Conservation (phyloP, 108 stramenopile genomes). For the Discostella pseudostelligera region DNA sequence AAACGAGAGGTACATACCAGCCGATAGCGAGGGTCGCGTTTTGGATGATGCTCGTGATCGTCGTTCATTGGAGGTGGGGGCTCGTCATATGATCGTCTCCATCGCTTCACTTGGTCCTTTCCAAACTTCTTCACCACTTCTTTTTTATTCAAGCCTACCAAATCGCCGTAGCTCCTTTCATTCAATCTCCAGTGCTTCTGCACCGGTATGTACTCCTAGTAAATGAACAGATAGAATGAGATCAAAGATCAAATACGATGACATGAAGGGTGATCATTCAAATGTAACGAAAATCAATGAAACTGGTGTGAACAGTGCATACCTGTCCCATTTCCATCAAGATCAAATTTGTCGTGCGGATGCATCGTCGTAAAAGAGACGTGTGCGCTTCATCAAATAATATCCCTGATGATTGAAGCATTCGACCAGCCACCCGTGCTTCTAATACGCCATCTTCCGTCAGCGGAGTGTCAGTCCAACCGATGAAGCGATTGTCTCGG, state of each 20-base stretch:
- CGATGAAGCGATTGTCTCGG: conserved; percentile 89
- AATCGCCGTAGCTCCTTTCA: conserved; percentile 85
- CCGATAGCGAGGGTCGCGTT: conserved; percentile 77
- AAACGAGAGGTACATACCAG: conserved; percentile 42
- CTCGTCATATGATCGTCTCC: conserved; percentile 89
- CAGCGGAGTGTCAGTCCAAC: conserved; percentile 92
- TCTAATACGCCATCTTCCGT: conserved; percentile 92
- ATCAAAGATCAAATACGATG: not conserved
- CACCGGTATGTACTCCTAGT: conserved; percentile 84
- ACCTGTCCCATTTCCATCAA: conserved; percentile 86
- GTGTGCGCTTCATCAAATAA: conserved; percentile 87
- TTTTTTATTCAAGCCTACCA: conserved; percentile 93
- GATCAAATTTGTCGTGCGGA: conserved; percentile 72
- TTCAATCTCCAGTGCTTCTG: conserved; percentile 90
- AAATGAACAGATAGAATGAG: not conserved
- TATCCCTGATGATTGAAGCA: conserved; percentile 65
- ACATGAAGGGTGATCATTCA: not conserved
- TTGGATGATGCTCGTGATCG: conserved; percentile 77
- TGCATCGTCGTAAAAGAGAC: conserved; percentile 83
- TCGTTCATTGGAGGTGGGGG: conserved; percentile 84
- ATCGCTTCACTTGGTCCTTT: conserved; percentile 79
- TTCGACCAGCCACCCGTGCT: conserved; percentile 87
- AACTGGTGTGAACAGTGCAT: not conserved
- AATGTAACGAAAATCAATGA: not conserved
- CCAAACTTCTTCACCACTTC: conserved; percentile 83